These are phyloP conservation scores for Rhizoclosmatium globosum DNA, from an alignment of 192 early-diverging fungal species.

Conservation along the genomic window DNA sequence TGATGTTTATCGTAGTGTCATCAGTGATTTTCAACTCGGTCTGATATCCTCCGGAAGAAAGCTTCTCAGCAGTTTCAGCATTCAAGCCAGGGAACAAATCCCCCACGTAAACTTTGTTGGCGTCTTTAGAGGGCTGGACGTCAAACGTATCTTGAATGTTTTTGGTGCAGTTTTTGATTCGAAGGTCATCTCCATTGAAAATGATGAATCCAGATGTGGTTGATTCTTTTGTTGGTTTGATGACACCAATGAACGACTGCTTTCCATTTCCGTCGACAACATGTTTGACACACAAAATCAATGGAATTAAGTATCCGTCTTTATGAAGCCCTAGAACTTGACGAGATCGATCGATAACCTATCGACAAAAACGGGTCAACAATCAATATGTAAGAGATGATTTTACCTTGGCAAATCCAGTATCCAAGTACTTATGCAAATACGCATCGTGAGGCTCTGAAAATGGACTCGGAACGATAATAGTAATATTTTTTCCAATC, in stretches of 20 bases:
- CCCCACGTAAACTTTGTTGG: conserved; percentile 23
- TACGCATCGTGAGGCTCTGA: conserved; percentile 52
- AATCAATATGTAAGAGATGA: neutral
- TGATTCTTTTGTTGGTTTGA: neutral
- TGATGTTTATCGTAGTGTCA: neutral
- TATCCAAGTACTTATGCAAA: conserved; percentile 52
- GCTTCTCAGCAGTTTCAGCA: neutral
- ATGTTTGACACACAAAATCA: conserved; percentile 53
- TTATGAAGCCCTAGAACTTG: conserved; percentile 52
- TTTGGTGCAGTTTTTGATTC: conserved; percentile 38
- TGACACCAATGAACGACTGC: conserved; percentile 48
- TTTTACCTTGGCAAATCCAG: conserved; percentile 54
- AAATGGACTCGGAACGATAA: conserved; percentile 55
- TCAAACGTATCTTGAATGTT: conserved; percentile 26
- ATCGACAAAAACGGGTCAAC: neutral
- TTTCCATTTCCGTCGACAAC: conserved; percentile 31
- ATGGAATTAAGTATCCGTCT: conserved; percentile 40
- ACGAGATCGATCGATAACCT: conserved; percentile 55
- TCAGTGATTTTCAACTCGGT: neutral
- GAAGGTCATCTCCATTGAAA: conserved; percentile 10
- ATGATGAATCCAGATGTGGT: conserved; percentile 46
- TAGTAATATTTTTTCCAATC: conserved; percentile 47
- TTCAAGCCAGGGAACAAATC: conserved; percentile 16
- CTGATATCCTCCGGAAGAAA: conserved; percentile 2
- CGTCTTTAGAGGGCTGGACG: conserved; percentile 42